Conservation (phyloP, 2,329 filamentous ascomycete genomes). For the Sporothrix dimorphospora region DNA sequence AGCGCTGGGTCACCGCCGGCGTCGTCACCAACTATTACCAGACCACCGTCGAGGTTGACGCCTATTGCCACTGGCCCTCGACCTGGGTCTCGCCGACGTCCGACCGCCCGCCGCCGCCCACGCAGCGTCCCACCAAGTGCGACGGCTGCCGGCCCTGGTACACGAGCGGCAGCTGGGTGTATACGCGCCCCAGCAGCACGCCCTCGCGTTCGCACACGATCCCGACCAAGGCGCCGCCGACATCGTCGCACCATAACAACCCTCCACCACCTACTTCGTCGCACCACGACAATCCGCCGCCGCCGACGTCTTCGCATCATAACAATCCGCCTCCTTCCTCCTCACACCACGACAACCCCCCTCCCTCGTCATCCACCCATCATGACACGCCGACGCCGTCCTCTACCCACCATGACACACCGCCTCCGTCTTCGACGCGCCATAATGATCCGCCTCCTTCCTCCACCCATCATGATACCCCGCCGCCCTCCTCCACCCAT, state of each 20-base stretch:
- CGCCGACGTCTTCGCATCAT: not conserved
- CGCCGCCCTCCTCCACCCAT: not conserved
- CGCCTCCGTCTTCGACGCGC: not conserved
- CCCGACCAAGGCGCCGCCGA: not conserved
- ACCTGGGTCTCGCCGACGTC: constrained; percentile 27
- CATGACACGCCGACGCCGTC: not conserved
- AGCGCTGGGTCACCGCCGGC: constrained; percentile 31
- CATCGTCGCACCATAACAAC: not conserved
- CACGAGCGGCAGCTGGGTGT: constrained; percentile 29
- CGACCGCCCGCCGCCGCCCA: constrained; percentile 27
- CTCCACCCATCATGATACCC: not conserved
- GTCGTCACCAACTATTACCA: constrained; percentile 31
- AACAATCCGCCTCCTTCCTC: not conserved
- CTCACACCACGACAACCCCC: not conserved
- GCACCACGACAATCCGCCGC: not conserved
- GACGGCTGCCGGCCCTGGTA: constrained; percentile 29
- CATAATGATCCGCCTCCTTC: not conserved
- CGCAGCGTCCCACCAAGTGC: constrained; percentile 18
- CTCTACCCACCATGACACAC: not conserved
- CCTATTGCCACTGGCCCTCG: constrained; percentile 33
- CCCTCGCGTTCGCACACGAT: constrained; percentile 15
- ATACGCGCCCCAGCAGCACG: constrained; percentile 23
- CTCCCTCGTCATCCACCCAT: not conserved
- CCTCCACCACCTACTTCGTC: not conserved
- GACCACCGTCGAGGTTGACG: constrained; percentile 33